These are phyloP conservation scores for Rhododendron vialii DNA, from an alignment of 148 eudicot genomes.

Conservation along the genomic window DNA sequence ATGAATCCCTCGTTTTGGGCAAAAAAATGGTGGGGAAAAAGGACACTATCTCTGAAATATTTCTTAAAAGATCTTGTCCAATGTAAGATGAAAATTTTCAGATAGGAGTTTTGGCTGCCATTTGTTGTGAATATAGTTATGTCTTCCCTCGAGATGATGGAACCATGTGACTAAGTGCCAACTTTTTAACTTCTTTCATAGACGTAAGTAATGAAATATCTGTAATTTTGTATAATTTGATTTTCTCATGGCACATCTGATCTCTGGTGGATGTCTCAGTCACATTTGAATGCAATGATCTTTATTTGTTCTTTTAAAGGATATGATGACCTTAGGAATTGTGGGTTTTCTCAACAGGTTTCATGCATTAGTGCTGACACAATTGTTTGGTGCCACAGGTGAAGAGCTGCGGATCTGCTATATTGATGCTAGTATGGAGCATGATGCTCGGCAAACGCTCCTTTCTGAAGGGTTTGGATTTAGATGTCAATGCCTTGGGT, in stretches of 20 bases:
- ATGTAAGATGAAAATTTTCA: neutral
- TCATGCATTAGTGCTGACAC: neutral
- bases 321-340: neutral
- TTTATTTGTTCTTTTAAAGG: neutral
- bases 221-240: neutral
- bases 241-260: neutral
- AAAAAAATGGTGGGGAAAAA: neutral
- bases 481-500: slow-evolving; percentile 63
- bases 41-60: neutral
- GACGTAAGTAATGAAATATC: neutral
- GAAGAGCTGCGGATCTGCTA: slow-evolving; percentile 95
- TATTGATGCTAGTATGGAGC: slow-evolving; percentile 89
- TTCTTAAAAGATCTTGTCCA: neutral
- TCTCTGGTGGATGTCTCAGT: neutral
- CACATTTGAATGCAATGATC: neutral
- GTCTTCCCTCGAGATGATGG: neutral
- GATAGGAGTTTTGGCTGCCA: neutral
- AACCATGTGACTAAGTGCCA: neutral
- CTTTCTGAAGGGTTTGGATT: slow-evolving; percentile 78
- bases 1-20: neutral
- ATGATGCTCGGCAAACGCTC: slow-evolving; percentile 58
- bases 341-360: neutral
- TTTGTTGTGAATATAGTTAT: neutral
- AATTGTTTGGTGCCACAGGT: slow-evolving; percentile 33
- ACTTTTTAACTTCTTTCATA: neutral